phyloP scores from a whole-genome alignment of 768 basidiomycete species.

The Rhodotorula kratochvilovae region DNA sequence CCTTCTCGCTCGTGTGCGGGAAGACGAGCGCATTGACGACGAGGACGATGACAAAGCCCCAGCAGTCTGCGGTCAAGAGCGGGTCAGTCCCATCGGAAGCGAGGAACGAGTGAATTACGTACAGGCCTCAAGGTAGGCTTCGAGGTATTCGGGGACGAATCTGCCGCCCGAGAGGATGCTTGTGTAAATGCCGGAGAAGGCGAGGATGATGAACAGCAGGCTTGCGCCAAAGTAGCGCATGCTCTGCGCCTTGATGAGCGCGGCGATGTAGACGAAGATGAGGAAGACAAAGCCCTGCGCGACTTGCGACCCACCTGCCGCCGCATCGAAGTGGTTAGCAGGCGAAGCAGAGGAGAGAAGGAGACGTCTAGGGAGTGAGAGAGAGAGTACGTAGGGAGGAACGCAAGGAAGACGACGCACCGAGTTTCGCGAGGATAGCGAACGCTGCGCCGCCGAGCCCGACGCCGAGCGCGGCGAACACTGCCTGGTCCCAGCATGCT shows the following conservation, averaged over 20 bases:
- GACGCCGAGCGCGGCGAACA: slow-evolving; percentile 41
- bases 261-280: slow-evolving; percentile 40
- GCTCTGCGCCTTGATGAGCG: slow-evolving; percentile 17
- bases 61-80: slow-evolving; percentile 13
- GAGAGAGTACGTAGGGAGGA: too few relatives aligned
- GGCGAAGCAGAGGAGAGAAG: too few relatives aligned
- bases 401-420: slow-evolving; percentile 16
- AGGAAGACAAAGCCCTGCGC: slow-evolving; percentile 46
- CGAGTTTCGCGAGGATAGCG: slow-evolving; percentile 28
- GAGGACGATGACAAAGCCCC: slow-evolving; percentile 45
- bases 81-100: neutral
- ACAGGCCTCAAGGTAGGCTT: slow-evolving; percentile 44
- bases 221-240: slow-evolving; percentile 23
- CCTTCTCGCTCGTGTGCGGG: slow-evolving; percentile 41
- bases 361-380: too few relatives aligned
- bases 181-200: slow-evolving; percentile 32
- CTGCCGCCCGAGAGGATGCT: neutral
- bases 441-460: slow-evolving; percentile 42
- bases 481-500: slow-evolving; percentile 17
- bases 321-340: neutral
- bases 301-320: neutral
- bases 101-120: slow-evolving; percentile 20
- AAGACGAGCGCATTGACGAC: slow-evolving; percentile 44
- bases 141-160: slow-evolving; percentile 43
- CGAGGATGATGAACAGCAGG: slow-evolving; percentile 31